Percentiles rank a stretch among this genome's conserved stretches.
These are phyloP conservation scores for Linnemannia zychae DNA, from an alignment of 192 early-diverging fungal genomes.

Conservation along the genomic window DNA sequence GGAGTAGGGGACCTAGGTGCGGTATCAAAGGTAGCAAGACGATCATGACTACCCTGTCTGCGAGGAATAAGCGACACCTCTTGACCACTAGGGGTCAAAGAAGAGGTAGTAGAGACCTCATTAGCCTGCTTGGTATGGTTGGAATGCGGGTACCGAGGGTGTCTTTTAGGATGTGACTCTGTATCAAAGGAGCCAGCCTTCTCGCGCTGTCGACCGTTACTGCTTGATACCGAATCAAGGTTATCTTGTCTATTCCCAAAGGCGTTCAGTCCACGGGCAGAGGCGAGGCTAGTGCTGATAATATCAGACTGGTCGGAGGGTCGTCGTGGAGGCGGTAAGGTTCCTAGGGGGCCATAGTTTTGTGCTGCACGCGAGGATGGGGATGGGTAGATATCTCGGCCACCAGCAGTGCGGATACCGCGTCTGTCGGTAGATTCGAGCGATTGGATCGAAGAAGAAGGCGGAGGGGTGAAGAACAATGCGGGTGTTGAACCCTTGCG, in stretches of 20 bases:
- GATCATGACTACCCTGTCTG: constrained; percentile 5
- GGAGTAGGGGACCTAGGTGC: no score
- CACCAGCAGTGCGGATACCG: not conserved
- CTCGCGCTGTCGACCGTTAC: not conserved
- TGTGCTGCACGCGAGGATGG: not conserved
- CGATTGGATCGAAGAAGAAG: not conserved
- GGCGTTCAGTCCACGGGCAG: not conserved
- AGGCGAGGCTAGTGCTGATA: not conserved
- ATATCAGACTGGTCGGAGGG: not conserved
- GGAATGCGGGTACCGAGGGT: not conserved
- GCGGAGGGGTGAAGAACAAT: not conserved
- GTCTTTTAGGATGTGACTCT: not conserved
- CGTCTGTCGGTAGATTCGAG: not conserved
- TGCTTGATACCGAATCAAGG: no score
- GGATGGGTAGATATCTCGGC: not conserved
- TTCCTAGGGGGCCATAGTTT: no score
- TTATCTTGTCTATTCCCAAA: not conserved
- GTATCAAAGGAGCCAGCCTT: not conserved
- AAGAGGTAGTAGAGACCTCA: not conserved
- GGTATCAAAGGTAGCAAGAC: not conserved
- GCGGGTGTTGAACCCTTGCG: constrained; percentile 19
- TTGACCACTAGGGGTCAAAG: not conserved
- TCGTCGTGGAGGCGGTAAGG: not conserved
- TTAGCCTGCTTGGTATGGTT: not conserved
- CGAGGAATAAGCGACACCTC: no score